Conservation (phyloP, 305 asterid genomes). For the Solanum chacoense region DNA sequence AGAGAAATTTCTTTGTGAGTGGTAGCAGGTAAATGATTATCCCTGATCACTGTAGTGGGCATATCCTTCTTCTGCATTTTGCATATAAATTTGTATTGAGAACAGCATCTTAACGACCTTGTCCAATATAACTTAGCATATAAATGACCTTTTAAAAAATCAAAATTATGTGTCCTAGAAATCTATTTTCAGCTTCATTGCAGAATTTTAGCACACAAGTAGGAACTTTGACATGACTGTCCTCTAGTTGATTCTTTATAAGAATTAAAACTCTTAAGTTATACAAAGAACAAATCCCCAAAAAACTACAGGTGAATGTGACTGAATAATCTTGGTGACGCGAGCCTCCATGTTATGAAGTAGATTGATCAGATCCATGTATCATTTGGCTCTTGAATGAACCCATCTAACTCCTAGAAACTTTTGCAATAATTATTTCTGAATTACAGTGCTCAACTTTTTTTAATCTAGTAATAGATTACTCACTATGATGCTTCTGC, state of each 20-base stretch:
- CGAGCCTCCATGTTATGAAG: background rate
- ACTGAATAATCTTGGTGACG: background rate
- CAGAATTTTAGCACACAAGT: background rate
- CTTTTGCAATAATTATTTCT: background rate
- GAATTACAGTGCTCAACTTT: background rate
- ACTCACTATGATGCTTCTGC: background rate
- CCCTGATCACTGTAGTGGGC: background rate
- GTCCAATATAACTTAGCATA: background rate
- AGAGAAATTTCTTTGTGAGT: constrained; percentile 64
- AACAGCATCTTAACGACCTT: background rate
- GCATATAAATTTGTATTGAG: background rate
- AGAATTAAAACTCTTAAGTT: background rate
- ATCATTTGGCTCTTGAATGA: background rate
- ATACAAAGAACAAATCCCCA: background rate
- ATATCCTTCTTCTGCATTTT: background rate
- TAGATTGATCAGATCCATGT: background rate
- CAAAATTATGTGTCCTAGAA: background rate
- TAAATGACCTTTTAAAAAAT: background rate
- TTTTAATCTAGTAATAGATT: background rate
- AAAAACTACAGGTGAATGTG: background rate
- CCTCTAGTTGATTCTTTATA: background rate
- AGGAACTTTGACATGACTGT: background rate
- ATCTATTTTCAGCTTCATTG: background rate
- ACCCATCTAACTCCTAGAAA: background rate
- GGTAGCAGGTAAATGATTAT: constrained; percentile 71